Percentiles rank a stretch among this genome's conserved stretches.
Evolutionary conservation across 768 basidiomycete species (phyloP).

Genomic region (Leccinum aurantiacum): DNA sequence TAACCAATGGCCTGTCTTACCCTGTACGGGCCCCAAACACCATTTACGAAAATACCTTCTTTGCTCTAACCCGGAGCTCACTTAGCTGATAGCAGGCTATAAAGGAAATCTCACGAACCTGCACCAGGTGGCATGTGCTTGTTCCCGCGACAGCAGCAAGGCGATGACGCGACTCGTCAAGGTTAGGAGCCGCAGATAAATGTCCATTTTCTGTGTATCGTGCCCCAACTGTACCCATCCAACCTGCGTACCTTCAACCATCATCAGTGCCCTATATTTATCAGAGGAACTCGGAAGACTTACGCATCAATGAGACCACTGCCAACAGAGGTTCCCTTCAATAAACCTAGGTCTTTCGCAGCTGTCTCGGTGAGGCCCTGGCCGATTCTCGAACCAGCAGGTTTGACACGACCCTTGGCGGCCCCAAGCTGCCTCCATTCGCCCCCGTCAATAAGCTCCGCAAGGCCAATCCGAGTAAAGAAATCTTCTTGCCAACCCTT

Average conservation of each 20-base stretch:
- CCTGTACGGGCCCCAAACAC: slow-evolving; percentile 92
- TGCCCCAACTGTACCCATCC: slow-evolving; percentile 94
- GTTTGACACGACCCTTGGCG: slow-evolving; percentile 60
- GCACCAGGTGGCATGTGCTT: slow-evolving; percentile 93
- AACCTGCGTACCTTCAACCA: slow-evolving; percentile 77
- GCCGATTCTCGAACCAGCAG: slow-evolving; percentile 85
- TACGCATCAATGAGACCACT: slow-evolving; percentile 95
- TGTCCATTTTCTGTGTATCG: slow-evolving; percentile 55
- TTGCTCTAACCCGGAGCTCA: slow-evolving; percentile 53
- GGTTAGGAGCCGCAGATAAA: slow-evolving; percentile 54
- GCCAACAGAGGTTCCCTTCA: slow-evolving; percentile 87
- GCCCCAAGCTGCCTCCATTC: slow-evolving; percentile 74
- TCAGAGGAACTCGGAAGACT: slow-evolving; percentile 26
- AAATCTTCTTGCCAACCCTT: slow-evolving; percentile 90
- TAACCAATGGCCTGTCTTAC: slow-evolving; percentile 33
- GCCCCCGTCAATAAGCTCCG: slow-evolving; percentile 61
- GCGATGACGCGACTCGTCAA: slow-evolving; percentile 77
- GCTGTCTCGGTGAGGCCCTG: slow-evolving; percentile 74
- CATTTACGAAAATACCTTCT: slow-evolving; percentile 81
- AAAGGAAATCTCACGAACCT: slow-evolving; percentile 43
- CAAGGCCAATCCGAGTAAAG: slow-evolving; percentile 81
- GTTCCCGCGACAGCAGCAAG: slow-evolving; percentile 95
- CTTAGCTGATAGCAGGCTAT: neutral
- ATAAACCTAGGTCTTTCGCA: slow-evolving; percentile 81
- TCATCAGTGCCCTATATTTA: neutral